phyloP scores from a whole-genome alignment of 768 basidiomycete species.

The Suillus subluteus region DNA sequence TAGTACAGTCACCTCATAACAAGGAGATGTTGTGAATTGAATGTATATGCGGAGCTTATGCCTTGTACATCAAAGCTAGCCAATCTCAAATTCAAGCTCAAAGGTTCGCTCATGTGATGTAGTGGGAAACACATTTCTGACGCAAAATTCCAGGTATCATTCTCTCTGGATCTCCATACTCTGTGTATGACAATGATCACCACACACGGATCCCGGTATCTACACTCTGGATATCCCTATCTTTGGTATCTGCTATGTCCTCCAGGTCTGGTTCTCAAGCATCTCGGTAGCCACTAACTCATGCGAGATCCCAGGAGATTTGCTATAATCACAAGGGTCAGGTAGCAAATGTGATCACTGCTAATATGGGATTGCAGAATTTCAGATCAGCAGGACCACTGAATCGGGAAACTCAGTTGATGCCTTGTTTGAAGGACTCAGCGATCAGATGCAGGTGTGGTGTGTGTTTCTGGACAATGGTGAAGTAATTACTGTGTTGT shows the following conservation, averaged over 20 bases:
- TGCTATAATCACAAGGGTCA: conserved; percentile 86
- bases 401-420: conserved; percentile 54
- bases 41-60: conserved; percentile 96
- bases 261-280: conserved; percentile 64
- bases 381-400: no score
- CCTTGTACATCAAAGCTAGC: conserved; percentile 92
- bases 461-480: conserved; percentile 82
- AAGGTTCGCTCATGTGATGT: no score
- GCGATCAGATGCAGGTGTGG: conserved; percentile 84
- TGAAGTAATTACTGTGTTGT: conserved; percentile 32
- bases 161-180: conserved; percentile 96
- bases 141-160: conserved; percentile 70
- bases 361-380: no score
- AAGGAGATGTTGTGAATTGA: conserved; percentile 94
- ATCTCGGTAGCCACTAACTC: neutral
- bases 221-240: conserved; percentile 90
- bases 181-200: conserved; percentile 92
- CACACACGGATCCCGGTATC: conserved; percentile 89
- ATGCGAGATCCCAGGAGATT: conserved; percentile 70
- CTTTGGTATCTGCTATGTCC: conserved; percentile 96
- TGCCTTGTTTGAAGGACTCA: conserved; percentile 82
- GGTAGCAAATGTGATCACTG: conserved; percentile 88
- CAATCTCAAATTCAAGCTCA: conserved; percentile 91
- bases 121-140: neutral
- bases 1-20: conserved; percentile 98